These are phyloP conservation scores for Neurospora sp. DNA, from an alignment of 495 filamentous ascomycete genomes.

Conservation along the genomic window DNA sequence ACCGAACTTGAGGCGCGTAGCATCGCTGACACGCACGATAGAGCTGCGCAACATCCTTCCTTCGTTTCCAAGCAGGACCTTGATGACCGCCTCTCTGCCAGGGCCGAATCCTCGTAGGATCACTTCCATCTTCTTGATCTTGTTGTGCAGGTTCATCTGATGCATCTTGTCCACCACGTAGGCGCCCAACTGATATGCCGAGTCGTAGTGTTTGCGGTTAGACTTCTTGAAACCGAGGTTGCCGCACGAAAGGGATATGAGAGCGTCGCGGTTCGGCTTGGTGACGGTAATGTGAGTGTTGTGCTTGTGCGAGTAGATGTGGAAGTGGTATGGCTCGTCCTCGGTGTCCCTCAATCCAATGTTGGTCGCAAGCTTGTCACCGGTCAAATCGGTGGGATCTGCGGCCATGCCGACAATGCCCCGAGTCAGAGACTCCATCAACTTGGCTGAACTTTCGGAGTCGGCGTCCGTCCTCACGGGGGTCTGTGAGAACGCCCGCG, in stretches of 20 bases:
- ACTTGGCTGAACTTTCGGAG: background rate
- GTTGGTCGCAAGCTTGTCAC: constrained; percentile 7
- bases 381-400: background rate
- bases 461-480: background rate
- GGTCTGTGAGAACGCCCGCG: constrained; percentile 36
- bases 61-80: constrained; percentile 78
- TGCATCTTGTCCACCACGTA: constrained; percentile 70
- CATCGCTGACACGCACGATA: constrained; percentile 69
- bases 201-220: constrained; percentile 70
- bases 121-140: constrained; percentile 63
- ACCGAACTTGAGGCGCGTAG: constrained; percentile 87
- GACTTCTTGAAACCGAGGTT: constrained; percentile 81
- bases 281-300: constrained; percentile 89
- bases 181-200: constrained; percentile 81
- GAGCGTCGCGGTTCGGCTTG: constrained; percentile 61
- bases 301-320: constrained; percentile 79
- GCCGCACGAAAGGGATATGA: constrained; percentile 68
- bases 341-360: constrained; percentile 13
- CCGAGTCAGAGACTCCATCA: constrained; percentile 4
- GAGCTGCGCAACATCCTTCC: constrained; percentile 60
- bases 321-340: constrained; percentile 64
- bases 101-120: constrained; percentile 71
- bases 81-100: constrained; percentile 79
- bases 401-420: constrained; percentile 1
- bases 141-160: constrained; percentile 52